Evolutionary conservation across 2,329 filamentous ascomycete genomes (phyloP).

Genomic region (Aspergillus piperis): DNA sequence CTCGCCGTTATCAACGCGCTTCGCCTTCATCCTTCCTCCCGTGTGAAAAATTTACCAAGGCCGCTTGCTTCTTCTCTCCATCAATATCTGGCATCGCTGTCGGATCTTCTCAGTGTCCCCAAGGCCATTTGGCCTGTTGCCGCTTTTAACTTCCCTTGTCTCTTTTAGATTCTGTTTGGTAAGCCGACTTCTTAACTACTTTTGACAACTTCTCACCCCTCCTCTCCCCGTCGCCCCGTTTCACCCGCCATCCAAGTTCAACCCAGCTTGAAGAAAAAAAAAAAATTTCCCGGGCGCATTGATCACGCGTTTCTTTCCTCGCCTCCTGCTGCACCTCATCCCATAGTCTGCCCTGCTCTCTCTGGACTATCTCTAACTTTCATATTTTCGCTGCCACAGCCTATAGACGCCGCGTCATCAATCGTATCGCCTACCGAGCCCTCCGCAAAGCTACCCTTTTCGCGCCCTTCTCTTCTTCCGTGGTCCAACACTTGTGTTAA

Average conservation of each 20-base stretch:
- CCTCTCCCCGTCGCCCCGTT: constrained; percentile 11
- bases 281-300: constrained; percentile 23
- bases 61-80: constrained; percentile 17
- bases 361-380: constrained; percentile 18
- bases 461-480: constrained; percentile 27
- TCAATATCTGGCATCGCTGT: constrained; percentile 29
- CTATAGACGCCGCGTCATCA: constrained; percentile 38
- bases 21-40: constrained; percentile 16
- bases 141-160: constrained; percentile 27
- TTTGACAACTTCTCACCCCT: constrained; percentile 3
- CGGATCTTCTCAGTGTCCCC: constrained; percentile 25
- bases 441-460: constrained; percentile 33
- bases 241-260: neutral
- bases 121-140: constrained; percentile 34
- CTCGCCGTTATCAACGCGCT: constrained; percentile 19
- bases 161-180: constrained; percentile 31
- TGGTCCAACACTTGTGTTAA: constrained; percentile 25
- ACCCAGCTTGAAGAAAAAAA: constrained; percentile 10
- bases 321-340: constrained; percentile 1
- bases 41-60: constrained; percentile 14
- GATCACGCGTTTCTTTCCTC: constrained; percentile 18
- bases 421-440: constrained; percentile 29
- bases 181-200: constrained; percentile 18
- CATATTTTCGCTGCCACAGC: constrained; percentile 24
- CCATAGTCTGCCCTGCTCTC: constrained; percentile 5